Evolutionary conservation across 768 basidiomycete genomes (phyloP).

Genomic region (Tricholoma hemisulphureum): DNA sequence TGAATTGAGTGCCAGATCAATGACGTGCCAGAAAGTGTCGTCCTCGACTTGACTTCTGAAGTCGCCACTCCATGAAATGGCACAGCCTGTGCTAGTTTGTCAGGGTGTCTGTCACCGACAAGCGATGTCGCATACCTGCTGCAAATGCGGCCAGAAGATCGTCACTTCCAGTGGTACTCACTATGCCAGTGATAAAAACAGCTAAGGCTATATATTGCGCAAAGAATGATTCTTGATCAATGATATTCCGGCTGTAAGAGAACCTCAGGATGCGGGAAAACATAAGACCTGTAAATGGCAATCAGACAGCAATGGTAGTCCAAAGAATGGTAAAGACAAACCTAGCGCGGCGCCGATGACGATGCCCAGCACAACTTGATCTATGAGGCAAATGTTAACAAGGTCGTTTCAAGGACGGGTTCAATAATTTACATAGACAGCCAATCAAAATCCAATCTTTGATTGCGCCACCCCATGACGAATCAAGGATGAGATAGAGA

Average conservation of each 20-base stretch:
- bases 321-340: conserved; percentile 68
- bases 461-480: conserved; percentile 59
- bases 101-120: conserved; percentile 20
- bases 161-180: conserved; percentile 77
- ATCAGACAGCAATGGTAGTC: conserved; percentile 66
- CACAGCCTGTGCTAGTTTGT: neutral
- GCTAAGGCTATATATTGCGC: conserved; percentile 78
- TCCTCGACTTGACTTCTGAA: conserved; percentile 80
- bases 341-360: conserved; percentile 55
- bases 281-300: conserved; percentile 47
- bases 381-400: conserved; percentile 33
- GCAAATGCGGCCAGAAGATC: conserved; percentile 89
- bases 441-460: conserved; percentile 86
- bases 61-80: conserved; percentile 90
- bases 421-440: conserved; percentile 61
- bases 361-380: conserved; percentile 78
- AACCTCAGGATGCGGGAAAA: conserved; percentile 75
- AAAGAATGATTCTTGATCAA: conserved; percentile 83
- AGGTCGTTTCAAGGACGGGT: neutral
- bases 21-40: conserved; percentile 84
- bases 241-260: conserved; percentile 57
- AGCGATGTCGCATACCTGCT: conserved; percentile 39
- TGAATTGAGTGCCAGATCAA: conserved; percentile 84
- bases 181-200: conserved; percentile 74
- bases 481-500: conserved; percentile 79